These are phyloP conservation scores for California macrophylla DNA, from an alignment of 441 rosid species.

Conservation along the genomic window DNA sequence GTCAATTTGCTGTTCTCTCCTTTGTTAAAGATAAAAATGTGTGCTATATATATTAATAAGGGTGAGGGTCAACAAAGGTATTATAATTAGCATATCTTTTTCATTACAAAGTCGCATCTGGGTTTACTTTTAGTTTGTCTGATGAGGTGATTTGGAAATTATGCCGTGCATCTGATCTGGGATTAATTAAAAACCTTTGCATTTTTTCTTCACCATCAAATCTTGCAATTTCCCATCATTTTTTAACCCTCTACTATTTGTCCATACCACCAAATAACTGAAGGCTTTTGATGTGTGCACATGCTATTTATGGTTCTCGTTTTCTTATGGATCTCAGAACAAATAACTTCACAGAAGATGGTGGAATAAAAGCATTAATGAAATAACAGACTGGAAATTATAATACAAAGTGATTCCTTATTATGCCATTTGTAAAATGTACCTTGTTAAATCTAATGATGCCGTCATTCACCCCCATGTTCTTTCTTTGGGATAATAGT, in stretches of 20 bases:
- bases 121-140: slow-evolving; percentile 6
- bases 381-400: neutral
- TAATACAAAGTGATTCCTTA: slow-evolving; percentile 1
- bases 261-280: neutral
- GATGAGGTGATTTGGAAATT: slow-evolving; percentile 11
- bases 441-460: slow-evolving; percentile 2
- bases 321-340: neutral
- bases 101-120: neutral
- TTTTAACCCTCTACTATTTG: neutral
- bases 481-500: neutral
- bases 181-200: neutral
- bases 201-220: neutral
- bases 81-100: neutral
- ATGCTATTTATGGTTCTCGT: neutral
- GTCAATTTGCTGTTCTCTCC: neutral
- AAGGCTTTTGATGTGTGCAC: neutral
- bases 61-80: neutral
- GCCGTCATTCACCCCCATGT: slow-evolving; percentile 1
- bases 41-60: neutral
- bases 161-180: neutral
- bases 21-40: neutral
- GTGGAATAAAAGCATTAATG: neutral
- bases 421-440: neutral
- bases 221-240: neutral
- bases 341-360: neutral